A percentile compares a stretch with the other conserved stretches of the same genome.
Evolutionary conservation across 2,329 filamentous ascomycete genomes (phyloP).

Genomic region (Tolypocladium capitatum): DNA sequence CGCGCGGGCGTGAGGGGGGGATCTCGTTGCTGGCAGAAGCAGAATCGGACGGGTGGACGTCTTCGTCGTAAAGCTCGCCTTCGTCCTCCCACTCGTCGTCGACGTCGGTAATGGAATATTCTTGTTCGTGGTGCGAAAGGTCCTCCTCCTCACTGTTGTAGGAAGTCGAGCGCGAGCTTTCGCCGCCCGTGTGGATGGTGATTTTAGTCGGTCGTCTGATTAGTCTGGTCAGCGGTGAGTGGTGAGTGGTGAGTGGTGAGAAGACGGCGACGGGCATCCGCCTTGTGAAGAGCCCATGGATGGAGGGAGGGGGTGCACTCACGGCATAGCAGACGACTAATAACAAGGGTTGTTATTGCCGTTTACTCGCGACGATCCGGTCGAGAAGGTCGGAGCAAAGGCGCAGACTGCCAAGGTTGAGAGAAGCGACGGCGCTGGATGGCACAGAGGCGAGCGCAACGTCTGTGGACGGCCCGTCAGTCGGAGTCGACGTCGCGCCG

Average conservation of each 20-base stretch:
- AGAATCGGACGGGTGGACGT: constrained; percentile 45
- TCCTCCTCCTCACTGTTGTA: constrained; percentile 26
- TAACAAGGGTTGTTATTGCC: constrained; percentile 15
- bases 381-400: constrained; percentile 32
- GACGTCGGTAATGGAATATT: constrained; percentile 19
- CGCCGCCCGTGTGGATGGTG: constrained; percentile 14
- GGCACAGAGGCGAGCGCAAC: constrained; percentile 2
- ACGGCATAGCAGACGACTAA: constrained; percentile 29
- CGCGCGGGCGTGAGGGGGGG: constrained; percentile 9
- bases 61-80: constrained; percentile 30
- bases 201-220: constrained; percentile 14
- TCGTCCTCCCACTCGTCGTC: constrained; percentile 27
- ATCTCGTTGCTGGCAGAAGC: constrained; percentile 33
- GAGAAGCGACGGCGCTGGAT: constrained; percentile 1
- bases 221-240: constrained; percentile 14
- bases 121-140: constrained; percentile 18
- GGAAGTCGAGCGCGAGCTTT: constrained; percentile 18
- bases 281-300: constrained; percentile 5
- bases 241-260: constrained; percentile 10
- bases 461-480: not conserved
- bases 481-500: not conserved
- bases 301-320: constrained; percentile 17
- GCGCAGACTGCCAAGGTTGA: constrained; percentile 11
- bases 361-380: constrained; percentile 33
- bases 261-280: constrained; percentile 1